Base-by-base conservation (phyloP, 441 rosid genomes). In the Theobroma grandiflorum region DNA sequence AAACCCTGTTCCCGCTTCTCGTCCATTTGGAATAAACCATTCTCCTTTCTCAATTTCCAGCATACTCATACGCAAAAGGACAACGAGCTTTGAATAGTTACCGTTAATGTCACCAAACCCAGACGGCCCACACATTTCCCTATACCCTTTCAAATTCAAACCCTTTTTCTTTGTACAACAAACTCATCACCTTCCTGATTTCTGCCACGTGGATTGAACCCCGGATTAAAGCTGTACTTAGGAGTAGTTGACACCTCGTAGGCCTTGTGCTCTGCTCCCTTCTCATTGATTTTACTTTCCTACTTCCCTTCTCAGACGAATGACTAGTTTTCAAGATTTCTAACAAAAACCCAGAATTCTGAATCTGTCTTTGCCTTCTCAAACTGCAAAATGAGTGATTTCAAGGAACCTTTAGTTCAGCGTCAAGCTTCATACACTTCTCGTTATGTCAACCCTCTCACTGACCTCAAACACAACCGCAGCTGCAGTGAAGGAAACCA, bases 101-200 rank as follows among this genome's bases (percentile, higher is more conserved):
- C 82, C 82, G 84, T 84, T 81, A 40, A 58, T 69, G 58, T 72
- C 1, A 78, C 80, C 80, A 20, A 70, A 66, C 76, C 18, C 65
- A 42, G 58, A 6, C 45, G 20, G 38, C 70, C 22, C 26, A 73
- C 89, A 75, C 93, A 59, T 7, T 81, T 86, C 80, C 85, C 93
- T 9, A 87, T 80, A 83, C 75, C 62, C 31, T 77, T 91, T 85
- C 88, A 82, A 90, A 86, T 87, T 85, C 91, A 86, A 89, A 84
- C 43, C 55, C 45, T 43, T 50, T 22, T 31, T 3, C 16, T 68
- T 33, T 42, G 7, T 42, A 38, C 33, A 43, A n/a, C 70, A 68
- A 26, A 43, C 61, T 35, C 71, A 2, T 70, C 8, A 33, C 73
- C 71, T 40, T 35, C 50, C 80, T 55, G 76, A 50, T 58, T 38